Conservation (phyloP, 176 grass and related monocot genomes). For the Bonia amplexicaulis region DNA sequence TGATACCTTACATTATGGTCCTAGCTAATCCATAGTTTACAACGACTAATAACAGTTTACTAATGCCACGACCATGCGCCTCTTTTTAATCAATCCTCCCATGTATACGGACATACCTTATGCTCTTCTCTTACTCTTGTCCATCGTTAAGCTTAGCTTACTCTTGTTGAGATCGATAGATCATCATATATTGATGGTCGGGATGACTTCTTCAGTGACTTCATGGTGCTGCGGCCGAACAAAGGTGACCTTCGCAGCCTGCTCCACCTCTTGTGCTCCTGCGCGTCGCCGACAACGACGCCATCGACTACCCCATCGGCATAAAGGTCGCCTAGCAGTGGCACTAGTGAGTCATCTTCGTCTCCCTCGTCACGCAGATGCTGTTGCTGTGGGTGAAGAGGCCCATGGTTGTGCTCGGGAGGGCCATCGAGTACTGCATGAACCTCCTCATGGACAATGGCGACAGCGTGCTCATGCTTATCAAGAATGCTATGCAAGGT, state of each 20-base stretch:
- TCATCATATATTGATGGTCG: neutral
- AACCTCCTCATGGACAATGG: slow-evolving; percentile 58
- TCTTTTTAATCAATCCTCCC: neutral
- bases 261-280: slow-evolving; percentile 44
- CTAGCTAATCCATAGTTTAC: neutral
- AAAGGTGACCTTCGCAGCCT: slow-evolving; percentile 44
- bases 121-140: neutral
- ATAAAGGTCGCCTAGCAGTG: slow-evolving; percentile 2
- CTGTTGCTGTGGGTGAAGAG: slow-evolving; percentile 42
- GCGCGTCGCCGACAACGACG: slow-evolving; percentile 37
- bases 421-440: slow-evolving; percentile 56
- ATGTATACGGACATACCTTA: neutral
- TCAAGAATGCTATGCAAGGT: slow-evolving; percentile 45
- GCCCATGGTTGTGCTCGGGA: slow-evolving; percentile 43
- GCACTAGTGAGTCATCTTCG: slow-evolving; percentile 49
- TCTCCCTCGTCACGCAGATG: slow-evolving; percentile 54
- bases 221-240: slow-evolving; percentile 58
- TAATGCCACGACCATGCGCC: neutral
- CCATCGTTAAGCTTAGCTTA: neutral
- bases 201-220: slow-evolving; percentile 33
- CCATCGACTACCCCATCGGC: slow-evolving; percentile 34
- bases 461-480: slow-evolving; percentile 27
- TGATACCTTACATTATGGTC: neutral
- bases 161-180: neutral
- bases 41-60: slow-evolving; percentile 3